Conservation (phyloP, 2,329 filamentous ascomycete genomes). For the Fusarium guadeloupense region DNA sequence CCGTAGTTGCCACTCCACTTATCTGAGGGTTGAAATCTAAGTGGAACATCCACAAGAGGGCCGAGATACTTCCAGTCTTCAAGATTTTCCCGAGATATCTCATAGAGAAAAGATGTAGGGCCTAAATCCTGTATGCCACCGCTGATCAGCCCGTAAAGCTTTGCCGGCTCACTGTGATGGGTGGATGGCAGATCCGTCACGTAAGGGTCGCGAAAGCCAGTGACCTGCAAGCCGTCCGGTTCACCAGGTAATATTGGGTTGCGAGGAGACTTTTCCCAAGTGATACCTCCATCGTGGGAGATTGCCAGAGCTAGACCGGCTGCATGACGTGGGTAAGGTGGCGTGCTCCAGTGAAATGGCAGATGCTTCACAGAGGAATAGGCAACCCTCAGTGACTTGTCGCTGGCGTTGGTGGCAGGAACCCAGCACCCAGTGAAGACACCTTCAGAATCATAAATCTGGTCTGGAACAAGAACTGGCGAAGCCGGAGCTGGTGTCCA, state of each 20-base stretch:
- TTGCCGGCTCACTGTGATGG: no score
- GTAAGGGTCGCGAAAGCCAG: constrained; percentile 46
- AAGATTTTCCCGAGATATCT: no score
- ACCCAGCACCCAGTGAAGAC: constrained; percentile 61
- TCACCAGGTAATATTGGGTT: constrained; percentile 44
- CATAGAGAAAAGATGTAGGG: no score
- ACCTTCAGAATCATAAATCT: constrained; percentile 58
- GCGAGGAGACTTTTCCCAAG: constrained; percentile 41
- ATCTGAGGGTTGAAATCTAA: constrained; percentile 47
- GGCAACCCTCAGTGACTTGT: constrained; percentile 39
- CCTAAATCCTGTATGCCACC: no score
- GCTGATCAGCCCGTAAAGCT: no score
- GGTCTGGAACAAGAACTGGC: constrained; percentile 49
- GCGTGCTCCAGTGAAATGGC: constrained; percentile 46
- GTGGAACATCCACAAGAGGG: constrained; percentile 50
- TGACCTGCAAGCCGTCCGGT: constrained; percentile 39
- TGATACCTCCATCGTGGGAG: constrained; percentile 47
- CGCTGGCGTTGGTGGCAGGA: constrained; percentile 54
- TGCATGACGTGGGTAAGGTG: constrained; percentile 49
- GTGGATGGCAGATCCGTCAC: no score
- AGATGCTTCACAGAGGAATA: constrained; percentile 47
- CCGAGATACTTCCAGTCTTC: constrained; percentile 56
- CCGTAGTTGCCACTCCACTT: constrained; percentile 59
- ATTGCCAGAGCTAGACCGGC: constrained; percentile 52
- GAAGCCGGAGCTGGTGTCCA: no score